Percentiles rank a stretch among this genome's conserved stretches.
Conservation (phyloP, 2,329 filamentous ascomycete genomes). For the Fusarium redolens region DNA sequence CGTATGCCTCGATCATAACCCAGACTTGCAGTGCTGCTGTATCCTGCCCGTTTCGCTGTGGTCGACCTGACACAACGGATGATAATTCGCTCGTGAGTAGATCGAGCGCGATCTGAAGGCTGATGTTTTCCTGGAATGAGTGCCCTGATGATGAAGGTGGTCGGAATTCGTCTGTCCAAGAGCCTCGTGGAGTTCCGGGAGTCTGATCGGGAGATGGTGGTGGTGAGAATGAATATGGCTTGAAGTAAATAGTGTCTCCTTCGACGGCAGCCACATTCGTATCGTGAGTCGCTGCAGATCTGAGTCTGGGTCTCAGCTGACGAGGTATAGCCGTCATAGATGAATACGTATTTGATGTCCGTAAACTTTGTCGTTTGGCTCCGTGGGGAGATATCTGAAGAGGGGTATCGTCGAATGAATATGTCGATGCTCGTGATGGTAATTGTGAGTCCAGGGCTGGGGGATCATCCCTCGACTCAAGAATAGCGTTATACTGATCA, state of each 20-base stretch:
- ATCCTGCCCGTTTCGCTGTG: conserved; percentile 44
- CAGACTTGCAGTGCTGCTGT: conserved; percentile 63
- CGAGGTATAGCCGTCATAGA: conserved; percentile 40
- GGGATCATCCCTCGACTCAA: conserved; percentile 53
- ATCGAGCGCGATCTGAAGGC: conserved; percentile 63
- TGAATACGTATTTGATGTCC: conserved; percentile 28
- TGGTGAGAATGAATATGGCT: conserved; percentile 56
- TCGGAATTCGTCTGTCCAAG: conserved; percentile 21
- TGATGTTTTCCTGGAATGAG: conserved; percentile 51
- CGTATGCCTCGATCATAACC: conserved; percentile 70
- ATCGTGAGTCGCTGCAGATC: conserved; percentile 56
- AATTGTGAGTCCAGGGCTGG: conserved; percentile 50
- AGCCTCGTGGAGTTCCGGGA: conserved; percentile 20
- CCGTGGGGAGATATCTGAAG: conserved; percentile 30
- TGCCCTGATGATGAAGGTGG: conserved; percentile 27
- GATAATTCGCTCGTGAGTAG: conserved; percentile 63
- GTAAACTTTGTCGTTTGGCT: conserved; percentile 14
- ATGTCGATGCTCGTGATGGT: conserved; percentile 15
- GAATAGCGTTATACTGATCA: conserved; percentile 61
- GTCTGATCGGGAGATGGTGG: conserved; percentile 48
- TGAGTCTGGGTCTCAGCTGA: conserved; percentile 22
- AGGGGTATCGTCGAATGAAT: conserved; percentile 21
- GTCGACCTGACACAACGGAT: conserved; percentile 51
- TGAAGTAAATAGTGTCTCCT: conserved; percentile 61
- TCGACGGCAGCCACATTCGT: conserved; percentile 60